phyloP scores from a whole-genome alignment of 768 basidiomycete genomes.

The Pisolithus sp. region DNA sequence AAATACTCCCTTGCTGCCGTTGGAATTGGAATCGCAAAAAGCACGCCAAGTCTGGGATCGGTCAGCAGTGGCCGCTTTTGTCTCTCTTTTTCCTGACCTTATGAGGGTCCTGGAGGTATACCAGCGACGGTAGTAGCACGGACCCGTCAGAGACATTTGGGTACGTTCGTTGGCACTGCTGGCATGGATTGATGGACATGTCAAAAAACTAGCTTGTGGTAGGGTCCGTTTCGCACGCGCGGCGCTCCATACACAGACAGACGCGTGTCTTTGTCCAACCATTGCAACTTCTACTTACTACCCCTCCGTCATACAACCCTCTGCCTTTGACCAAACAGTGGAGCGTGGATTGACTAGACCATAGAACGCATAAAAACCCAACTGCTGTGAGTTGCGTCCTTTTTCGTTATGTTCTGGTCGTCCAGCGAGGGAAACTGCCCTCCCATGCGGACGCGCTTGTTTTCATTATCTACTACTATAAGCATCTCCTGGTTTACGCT shows the following conservation, averaged over 20 bases:
- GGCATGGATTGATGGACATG: too few species aligned
- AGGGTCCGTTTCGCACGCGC: conserved; percentile 19
- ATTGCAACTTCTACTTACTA: conserved; percentile 7
- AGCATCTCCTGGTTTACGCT: conserved; percentile 3
- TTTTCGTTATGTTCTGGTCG: conserved; percentile 11
- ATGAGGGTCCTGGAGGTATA: too few species aligned
- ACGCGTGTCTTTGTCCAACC: conserved; percentile 10
- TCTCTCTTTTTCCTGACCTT: too few species aligned
- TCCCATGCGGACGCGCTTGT: conserved; percentile 15
- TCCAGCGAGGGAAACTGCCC: conserved; percentile 10
- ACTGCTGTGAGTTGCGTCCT: conserved; percentile 11
- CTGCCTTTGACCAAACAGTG: too few species aligned
- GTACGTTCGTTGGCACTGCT: too few species aligned
- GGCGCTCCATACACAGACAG: conserved; percentile 2
- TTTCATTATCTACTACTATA: conserved; percentile 12
- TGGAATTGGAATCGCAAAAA: too few species aligned
- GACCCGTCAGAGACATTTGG: too few species aligned
- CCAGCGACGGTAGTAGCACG: too few species aligned
- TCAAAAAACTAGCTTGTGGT: too few species aligned
- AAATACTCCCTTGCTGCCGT: too few species aligned
- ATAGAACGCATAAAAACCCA: neutral
- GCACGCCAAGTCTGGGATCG: too few species aligned
- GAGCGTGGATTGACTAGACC: neutral
- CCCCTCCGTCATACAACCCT: neutral
- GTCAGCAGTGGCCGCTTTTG: too few species aligned